Base-by-base conservation (phyloP, 345 rosid genomes). In the Euphorbia pulcherrima region DNA sequence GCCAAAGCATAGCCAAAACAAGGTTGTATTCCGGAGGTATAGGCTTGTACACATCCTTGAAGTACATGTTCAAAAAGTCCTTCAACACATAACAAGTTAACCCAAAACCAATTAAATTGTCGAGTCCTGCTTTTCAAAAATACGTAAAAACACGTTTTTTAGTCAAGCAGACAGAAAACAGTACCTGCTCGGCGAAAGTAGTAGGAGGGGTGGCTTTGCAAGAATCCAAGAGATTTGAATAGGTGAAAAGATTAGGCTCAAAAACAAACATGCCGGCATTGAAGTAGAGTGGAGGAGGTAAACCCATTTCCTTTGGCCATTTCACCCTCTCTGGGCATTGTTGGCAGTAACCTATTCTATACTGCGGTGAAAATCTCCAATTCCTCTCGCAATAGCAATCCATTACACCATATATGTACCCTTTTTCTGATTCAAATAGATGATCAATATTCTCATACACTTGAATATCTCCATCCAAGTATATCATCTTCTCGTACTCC, bases 1-100 rank as follows among this genome's bases (percentile, higher is more conserved):
- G 96, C 96, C 98, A 93, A 41, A 93, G 70, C 97, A 88, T 87
- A 52, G 98, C 97, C 47, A 89, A 75, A 54, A 89, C 88, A 48
- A 88, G 83, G 78, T 88, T 90, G 83, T 93, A 88, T 2, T 23
- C 78, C 1, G 71, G 64, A 62, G 94, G 87, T 60, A 90, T 76
- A 2, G 97, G 94, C 80, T 80, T 86, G 87, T 82, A 88, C 28
- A 70, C 79, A 58, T 90, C 83, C 73, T 79, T 82, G 74, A 92
- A 92, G 80, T 73, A 92, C 88, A 81, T 82, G 73, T 90, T 90
- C 80, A 93, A 75, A 72, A 88, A 87, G 77, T 90, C 97, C 93
- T 88, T 68, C 46, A 23, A 4, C 4, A 51, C 5, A 20, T 5
- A 20, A 20, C 0, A 6, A 12, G n/a, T 2, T 33, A 33, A 33